Percentiles rank a stretch among this genome's conserved stretches.
Evolutionary conservation across 768 basidiomycete species (phyloP).

Genomic region (Tulasnella sp.): DNA sequence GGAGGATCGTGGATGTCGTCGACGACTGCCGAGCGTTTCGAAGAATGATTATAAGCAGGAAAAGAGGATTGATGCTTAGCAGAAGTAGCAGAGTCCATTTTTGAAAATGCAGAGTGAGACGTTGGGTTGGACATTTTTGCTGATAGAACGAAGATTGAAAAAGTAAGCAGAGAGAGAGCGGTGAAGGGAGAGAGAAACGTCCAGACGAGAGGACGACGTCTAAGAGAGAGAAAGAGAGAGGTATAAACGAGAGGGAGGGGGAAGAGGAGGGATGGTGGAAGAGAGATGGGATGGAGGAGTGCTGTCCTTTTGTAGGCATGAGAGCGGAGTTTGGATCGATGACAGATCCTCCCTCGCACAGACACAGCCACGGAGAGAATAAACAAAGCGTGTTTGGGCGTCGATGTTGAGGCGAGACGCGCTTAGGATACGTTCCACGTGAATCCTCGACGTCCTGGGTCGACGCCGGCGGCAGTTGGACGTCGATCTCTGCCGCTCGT

Average conservation of each 20-base stretch:
- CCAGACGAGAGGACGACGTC: background rate
- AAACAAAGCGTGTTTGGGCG: background rate
- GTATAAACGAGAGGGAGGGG: background rate
- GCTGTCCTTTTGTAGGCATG: background rate
- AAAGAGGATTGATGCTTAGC: background rate
- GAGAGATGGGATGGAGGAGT: background rate
- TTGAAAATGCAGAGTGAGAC: background rate
- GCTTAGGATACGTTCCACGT: background rate
- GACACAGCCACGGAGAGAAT: background rate
- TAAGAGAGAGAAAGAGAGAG: background rate
- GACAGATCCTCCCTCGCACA: background rate
- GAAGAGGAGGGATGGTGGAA: background rate
- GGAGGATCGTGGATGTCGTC: background rate
- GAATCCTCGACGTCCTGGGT: background rate
- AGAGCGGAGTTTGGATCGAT: background rate
- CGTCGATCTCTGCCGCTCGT: background rate
- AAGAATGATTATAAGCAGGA: background rate
- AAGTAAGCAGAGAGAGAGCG: background rate
- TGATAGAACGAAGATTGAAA: background rate
- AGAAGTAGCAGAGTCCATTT: background rate
- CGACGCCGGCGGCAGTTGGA: background rate
- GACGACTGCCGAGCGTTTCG: background rate
- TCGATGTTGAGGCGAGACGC: background rate
- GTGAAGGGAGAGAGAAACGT: background rate
- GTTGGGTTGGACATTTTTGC: background rate